Conservation (phyloP, 768 basidiomycete genomes). For the Psilocybe cyanescens region DNA sequence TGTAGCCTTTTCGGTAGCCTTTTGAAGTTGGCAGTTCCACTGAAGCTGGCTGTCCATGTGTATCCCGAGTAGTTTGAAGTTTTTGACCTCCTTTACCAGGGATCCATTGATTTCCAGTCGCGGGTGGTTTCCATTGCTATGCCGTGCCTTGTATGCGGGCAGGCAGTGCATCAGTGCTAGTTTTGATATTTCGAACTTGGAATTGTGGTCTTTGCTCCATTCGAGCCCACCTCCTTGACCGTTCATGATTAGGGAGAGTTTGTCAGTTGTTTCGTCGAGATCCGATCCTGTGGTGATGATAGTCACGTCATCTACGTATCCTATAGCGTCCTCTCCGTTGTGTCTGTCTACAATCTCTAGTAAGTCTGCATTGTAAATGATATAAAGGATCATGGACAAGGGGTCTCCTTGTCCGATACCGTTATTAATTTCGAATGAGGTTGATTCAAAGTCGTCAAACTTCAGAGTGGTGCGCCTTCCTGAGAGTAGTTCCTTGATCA, state of each 20-base stretch:
- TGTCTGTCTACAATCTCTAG: not conserved
- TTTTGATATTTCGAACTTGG: slow-evolving; percentile 34
- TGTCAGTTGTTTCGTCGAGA: slow-evolving; percentile 26
- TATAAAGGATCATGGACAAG: too few species aligned
- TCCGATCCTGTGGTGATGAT: not conserved
- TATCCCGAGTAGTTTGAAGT: too few species aligned
- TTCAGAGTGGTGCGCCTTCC: not conserved
- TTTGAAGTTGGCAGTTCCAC: too few species aligned
- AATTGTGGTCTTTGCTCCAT: slow-evolving; percentile 32
- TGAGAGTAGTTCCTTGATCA: not conserved
- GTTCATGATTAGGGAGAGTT: slow-evolving; percentile 30
- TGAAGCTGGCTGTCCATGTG: too few species aligned
- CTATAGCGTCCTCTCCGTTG: slow-evolving; percentile 19
- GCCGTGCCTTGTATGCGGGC: too few species aligned
- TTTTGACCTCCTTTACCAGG: too few species aligned
- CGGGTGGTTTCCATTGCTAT: too few species aligned
- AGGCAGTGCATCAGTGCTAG: slow-evolving; percentile 20
- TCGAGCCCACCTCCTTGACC: slow-evolving; percentile 22
- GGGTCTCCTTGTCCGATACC: slow-evolving; percentile 30
- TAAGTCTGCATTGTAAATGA: too few species aligned
- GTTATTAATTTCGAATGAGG: slow-evolving; percentile 15
- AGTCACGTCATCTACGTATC: slow-evolving; percentile 33
- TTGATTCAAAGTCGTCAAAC: slow-evolving; percentile 23
- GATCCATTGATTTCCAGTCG: too few species aligned
- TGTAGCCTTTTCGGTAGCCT: too few species aligned